Conservation (phyloP, 2,329 filamentous ascomycete species). For the Penicillium fuscoglaucum region DNA sequence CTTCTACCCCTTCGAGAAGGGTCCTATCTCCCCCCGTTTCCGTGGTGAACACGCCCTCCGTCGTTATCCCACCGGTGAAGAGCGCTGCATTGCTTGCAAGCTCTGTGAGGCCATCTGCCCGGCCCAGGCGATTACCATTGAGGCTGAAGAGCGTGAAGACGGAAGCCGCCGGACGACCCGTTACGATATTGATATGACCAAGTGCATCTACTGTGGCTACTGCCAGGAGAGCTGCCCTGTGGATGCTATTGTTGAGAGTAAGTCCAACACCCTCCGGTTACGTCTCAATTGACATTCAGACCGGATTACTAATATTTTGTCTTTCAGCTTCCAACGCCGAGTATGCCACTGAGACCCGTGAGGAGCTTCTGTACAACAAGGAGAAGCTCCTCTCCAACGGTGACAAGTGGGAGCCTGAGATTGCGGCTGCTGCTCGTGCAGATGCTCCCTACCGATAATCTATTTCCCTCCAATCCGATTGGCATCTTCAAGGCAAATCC, state of each 20-base stretch:
- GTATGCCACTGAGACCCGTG: conserved; percentile 75
- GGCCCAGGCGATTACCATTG: conserved; percentile 97
- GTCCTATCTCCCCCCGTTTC: conserved; percentile 96
- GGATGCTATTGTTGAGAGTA: conserved; percentile 82
- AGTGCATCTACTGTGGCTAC: conserved; percentile 99
- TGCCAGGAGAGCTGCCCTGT: conserved; percentile 99
- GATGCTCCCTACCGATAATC: conserved; percentile 85
- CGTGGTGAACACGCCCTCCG: conserved; percentile 95
- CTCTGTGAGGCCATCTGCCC: conserved; percentile 98
- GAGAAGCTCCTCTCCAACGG: conserved; percentile 87
- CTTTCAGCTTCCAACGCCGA: conserved; percentile 65
- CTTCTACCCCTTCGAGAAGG: conserved; percentile 98
- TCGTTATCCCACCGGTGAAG: conserved; percentile 94
- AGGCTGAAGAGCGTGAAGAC: conserved; percentile 96
- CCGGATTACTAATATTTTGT: neutral
- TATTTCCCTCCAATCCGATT: conserved; percentile 5
- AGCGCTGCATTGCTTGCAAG: conserved; percentile 99
- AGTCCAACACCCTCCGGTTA: conserved; percentile 32
- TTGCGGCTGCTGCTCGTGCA: conserved; percentile 86
- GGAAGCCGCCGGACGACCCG: conserved; percentile 92
- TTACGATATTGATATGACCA: conserved; percentile 99
- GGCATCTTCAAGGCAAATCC: neutral
- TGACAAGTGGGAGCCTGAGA: conserved; percentile 97
- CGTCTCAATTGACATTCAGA: neutral
- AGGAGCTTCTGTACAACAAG: conserved; percentile 98